Evolutionary conservation across 2,329 filamentous ascomycete genomes (phyloP).

Genomic region (Chrysosporium queenslandicum): DNA sequence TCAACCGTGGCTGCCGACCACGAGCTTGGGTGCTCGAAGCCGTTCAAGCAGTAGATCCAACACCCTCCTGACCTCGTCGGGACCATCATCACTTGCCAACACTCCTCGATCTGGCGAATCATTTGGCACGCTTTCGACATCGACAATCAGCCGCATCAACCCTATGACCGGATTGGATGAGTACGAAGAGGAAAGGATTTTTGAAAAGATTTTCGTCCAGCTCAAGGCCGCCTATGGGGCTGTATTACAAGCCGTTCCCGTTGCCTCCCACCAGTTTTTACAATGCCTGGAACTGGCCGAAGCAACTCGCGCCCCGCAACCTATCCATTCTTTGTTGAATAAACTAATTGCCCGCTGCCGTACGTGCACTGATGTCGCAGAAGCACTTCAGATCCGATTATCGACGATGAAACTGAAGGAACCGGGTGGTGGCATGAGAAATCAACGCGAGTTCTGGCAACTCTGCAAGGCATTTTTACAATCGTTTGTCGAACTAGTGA

Average conservation of each 20-base stretch:
- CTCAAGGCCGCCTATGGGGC: conserved; percentile 64
- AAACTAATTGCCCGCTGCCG: conserved; percentile 61
- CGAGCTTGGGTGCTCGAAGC: conserved; percentile 31
- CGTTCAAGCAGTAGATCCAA: conserved; percentile 46
- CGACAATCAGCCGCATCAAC: conserved; percentile 42
- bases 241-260: conserved; percentile 60
- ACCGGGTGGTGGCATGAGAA: conserved; percentile 55
- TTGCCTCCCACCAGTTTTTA: conserved; percentile 57
- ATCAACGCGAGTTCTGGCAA: conserved; percentile 53
- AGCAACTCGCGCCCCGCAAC: conserved; percentile 49
- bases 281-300: conserved; percentile 55
- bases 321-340: conserved; percentile 56
- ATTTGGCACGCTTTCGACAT: conserved; percentile 46
- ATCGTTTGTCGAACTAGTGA: conserved; percentile 40
- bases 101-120: conserved; percentile 78
- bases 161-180: conserved; percentile 53
- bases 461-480: conserved; percentile 55
- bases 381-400: conserved; percentile 61
- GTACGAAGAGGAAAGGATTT: conserved; percentile 66
- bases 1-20: conserved; percentile 20
- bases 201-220: conserved; percentile 72
- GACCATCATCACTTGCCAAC: conserved; percentile 43
- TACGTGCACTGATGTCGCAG: conserved; percentile 60
- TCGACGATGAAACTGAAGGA: conserved; percentile 78
- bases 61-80: conserved; percentile 40